Evolutionary conservation across 345 rosid genomes (phyloP).

Genomic region (Bruguiera parviflora): DNA sequence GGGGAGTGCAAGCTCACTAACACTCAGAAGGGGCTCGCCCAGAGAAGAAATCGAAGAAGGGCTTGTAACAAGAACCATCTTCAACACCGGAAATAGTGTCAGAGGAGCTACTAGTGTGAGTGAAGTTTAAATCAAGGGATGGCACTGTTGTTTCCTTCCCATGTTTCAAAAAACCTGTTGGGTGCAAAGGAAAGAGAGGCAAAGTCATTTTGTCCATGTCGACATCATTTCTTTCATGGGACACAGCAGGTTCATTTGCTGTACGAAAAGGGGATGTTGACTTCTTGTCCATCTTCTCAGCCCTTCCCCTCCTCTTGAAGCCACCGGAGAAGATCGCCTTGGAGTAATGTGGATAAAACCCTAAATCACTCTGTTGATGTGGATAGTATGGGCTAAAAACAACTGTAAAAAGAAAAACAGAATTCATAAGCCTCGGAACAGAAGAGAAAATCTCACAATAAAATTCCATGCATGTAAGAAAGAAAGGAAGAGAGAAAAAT

Average conservation of each 20-base stretch:
- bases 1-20: too few species aligned
- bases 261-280: neutral
- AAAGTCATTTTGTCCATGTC: constrained; percentile 16
- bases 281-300: constrained; percentile 17
- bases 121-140: constrained; percentile 7
- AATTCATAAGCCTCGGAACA: neutral
- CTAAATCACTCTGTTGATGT: constrained; percentile 37
- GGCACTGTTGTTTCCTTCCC: constrained; percentile 9
- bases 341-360: constrained; percentile 35
- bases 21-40: too few species aligned
- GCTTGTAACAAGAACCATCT: too few species aligned
- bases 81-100: neutral
- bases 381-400: constrained; percentile 36
- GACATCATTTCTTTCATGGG: neutral
- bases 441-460: neutral
- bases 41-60: too few species aligned
- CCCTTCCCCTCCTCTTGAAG: constrained; percentile 26
- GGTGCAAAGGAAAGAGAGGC: constrained; percentile 57
- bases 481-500: neutral
- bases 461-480: neutral
- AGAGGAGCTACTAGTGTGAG: constrained; percentile 8
- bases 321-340: constrained; percentile 31
- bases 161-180: constrained; percentile 33
- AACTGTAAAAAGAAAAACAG: constrained; percentile 17
- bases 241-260: constrained; percentile 2